Conservation (phyloP, 164 flowering plant genomes). For the Magnolia kwangsiensis region DNA sequence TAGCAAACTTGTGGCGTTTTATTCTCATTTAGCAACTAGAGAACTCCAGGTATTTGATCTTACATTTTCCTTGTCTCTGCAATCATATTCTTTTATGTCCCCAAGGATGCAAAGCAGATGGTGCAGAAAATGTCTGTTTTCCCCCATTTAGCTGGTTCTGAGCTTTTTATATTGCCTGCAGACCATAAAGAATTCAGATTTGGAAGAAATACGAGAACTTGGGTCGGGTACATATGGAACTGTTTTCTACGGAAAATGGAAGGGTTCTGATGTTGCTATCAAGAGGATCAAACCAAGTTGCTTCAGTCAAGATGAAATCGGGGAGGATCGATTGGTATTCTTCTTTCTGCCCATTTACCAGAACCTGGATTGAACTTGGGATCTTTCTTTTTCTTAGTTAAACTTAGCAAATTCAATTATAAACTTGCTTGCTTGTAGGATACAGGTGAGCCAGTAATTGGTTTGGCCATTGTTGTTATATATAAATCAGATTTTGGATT, state of each 20-base stretch:
- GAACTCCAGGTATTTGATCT: constrained; percentile 30
- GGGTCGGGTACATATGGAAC: constrained; percentile 43
- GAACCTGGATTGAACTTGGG: no score
- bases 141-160: background rate
- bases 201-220: constrained; percentile 37
- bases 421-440: no score
- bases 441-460: no score
- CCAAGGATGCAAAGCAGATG: background rate
- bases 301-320: constrained; percentile 23
- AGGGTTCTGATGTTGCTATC: constrained; percentile 44
- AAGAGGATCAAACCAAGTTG: constrained; percentile 35
- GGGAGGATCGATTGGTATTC: constrained; percentile 32
- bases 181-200: constrained; percentile 33
- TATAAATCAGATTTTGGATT: no score
- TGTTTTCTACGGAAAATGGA: constrained; percentile 47
- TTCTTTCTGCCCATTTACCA: background rate
- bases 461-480: no score
- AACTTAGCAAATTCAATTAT: no score
- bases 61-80: background rate
- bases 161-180: constrained; percentile 9
- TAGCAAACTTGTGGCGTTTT: constrained; percentile 11
- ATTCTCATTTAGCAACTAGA: constrained; percentile 19
- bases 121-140: background rate
- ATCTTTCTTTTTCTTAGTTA: no score
- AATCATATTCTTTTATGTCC: background rate